These are phyloP conservation scores for Rhipidocladum racemiflorum DNA, from an alignment of 176 grass and related monocot species.

Conservation along the genomic window DNA sequence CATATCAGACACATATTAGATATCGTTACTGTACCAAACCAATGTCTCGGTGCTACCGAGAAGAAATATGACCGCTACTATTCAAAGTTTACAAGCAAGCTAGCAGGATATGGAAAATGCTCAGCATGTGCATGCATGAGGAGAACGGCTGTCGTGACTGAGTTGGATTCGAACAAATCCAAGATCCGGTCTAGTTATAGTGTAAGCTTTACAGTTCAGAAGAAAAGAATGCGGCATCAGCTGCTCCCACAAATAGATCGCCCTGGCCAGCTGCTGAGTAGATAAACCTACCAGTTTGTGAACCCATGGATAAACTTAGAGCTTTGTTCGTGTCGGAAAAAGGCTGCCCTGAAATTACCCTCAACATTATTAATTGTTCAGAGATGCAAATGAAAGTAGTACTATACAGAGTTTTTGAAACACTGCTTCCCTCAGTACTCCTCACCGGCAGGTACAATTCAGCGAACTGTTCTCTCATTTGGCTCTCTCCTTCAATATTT, in stretches of 20 bases:
- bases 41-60: no score
- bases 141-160: background rate
- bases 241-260: background rate
- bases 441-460: no score
- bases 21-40: no score
- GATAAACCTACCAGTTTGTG: background rate
- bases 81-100: background rate
- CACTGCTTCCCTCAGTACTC: no score
- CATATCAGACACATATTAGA: no score
- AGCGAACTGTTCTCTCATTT: no score
- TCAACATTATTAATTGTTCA: no score
- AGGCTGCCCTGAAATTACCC: no score
- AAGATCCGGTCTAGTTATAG: background rate
- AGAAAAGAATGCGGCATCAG: background rate
- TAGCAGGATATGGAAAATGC: background rate
- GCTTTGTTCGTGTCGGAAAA: background rate
- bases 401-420: no score
- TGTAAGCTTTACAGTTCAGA: background rate
- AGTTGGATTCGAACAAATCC: conserved; percentile 28
- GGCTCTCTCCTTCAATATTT: no score
- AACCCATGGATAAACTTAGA: background rate
- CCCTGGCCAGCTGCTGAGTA: background rate
- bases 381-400: no score
- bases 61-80: background rate
- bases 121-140: conserved; percentile 19